Conservation (phyloP, 2,329 filamentous ascomycete species). For the Teratosphaeria epicoccoides region DNA sequence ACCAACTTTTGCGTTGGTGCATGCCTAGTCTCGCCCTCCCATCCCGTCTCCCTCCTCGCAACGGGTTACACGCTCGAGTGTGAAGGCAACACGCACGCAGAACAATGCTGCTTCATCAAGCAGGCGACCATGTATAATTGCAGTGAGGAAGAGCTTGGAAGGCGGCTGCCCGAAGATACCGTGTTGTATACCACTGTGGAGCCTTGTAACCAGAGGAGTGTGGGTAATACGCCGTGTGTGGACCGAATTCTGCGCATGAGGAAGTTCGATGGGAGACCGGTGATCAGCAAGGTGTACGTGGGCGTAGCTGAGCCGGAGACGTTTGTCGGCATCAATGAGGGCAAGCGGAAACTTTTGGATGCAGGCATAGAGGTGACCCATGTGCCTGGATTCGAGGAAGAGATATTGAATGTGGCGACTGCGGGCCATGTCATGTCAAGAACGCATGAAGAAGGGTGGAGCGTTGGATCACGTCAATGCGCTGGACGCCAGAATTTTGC, state of each 20-base stretch:
- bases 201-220: slow-evolving; percentile 63
- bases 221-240: slow-evolving; percentile 66
- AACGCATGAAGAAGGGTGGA: not conserved
- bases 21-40: slow-evolving; percentile 43
- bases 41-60: slow-evolving; percentile 52
- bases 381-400: slow-evolving; percentile 63
- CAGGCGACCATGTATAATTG: slow-evolving; percentile 32
- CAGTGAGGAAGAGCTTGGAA: slow-evolving; percentile 45
- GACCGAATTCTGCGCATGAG: slow-evolving; percentile 57
- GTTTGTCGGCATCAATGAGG: slow-evolving; percentile 76
- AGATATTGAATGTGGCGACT: slow-evolving; percentile 72
- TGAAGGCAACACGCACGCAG: slow-evolving; percentile 87
- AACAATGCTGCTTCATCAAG: slow-evolving; percentile 84
- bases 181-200: slow-evolving; percentile 90
- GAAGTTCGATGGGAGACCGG: slow-evolving; percentile 37
- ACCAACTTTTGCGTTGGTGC: slow-evolving; percentile 93
- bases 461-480: not conserved
- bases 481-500: not conserved
- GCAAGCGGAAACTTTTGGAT: slow-evolving; percentile 56
- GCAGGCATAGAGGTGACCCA: slow-evolving; percentile 65
- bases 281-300: slow-evolving; percentile 69
- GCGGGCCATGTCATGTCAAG: slow-evolving; percentile 53
- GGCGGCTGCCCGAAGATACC: slow-evolving; percentile 42
- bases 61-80: slow-evolving; percentile 88
- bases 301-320: slow-evolving; percentile 83